phyloP scores from a whole-genome alignment of 371 early-diverging fungal genomes.

The Quaeritorhiza haematococci region DNA sequence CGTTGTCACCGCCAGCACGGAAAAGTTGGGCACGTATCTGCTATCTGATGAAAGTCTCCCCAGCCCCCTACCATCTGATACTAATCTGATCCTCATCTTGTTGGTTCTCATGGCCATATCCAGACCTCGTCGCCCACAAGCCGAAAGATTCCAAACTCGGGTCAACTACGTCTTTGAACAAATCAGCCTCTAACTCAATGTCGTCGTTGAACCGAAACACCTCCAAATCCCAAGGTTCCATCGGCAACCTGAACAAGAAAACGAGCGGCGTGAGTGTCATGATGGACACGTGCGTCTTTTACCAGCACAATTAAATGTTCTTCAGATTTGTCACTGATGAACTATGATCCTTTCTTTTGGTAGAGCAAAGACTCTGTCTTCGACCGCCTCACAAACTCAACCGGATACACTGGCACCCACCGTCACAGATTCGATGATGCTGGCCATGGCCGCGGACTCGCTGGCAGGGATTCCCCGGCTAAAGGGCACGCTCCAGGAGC shows the following conservation, averaged over 20 bases:
- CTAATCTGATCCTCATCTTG: too few species aligned
- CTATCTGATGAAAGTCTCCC: too few species aligned
- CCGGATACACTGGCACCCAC: constrained; percentile 44
- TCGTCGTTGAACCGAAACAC: background rate
- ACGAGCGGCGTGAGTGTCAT: background rate
- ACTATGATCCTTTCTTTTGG: too few species aligned
- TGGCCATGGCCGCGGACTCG: constrained; percentile 37
- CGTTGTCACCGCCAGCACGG: background rate
- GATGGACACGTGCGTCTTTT: background rate
- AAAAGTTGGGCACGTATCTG: constrained; percentile 4
- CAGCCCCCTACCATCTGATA: background rate
- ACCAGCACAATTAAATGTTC: background rate
- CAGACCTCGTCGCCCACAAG: background rate
- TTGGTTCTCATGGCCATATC: background rate
- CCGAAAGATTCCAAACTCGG: background rate
- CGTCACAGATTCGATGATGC: constrained; percentile 40
- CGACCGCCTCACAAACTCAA: constrained; percentile 34
- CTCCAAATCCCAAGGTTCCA: background rate
- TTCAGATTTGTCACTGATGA: background rate
- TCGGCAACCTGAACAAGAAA: background rate
- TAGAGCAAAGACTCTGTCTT: constrained; percentile 1
- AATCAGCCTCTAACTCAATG: too few species aligned
- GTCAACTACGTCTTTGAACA: background rate
- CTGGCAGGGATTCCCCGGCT: constrained; percentile 18
- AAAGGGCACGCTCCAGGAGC: constrained; percentile 9